Base-by-base conservation (phyloP, 2,329 filamentous ascomycete species). In the Colletotrichum scovillei region DNA sequence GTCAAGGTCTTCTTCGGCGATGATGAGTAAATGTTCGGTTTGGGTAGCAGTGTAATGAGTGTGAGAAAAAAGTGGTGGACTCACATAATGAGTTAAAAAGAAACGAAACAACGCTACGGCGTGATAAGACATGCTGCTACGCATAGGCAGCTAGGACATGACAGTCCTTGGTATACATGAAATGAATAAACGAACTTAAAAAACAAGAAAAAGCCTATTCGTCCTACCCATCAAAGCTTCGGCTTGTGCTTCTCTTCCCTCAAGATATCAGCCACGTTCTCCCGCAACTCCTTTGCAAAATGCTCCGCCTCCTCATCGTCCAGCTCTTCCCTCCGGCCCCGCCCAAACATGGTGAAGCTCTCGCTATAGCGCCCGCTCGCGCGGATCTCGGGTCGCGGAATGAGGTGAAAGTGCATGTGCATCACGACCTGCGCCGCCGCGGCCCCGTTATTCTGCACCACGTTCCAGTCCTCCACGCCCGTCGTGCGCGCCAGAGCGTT, bases 341-440 rank as follows among this genome's bases (percentile, higher is more conserved):
- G 84, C 1, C 94, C 94, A 84, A 96, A 96, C 93, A 95, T 95
- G 59, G 92, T 94, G 84, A 95, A 95, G 80, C 91, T 92, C 85
- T 89, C 87, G 72, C 89, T 89, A 77, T 84, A 85, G 59, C 84
- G 81, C 7, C 85, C 87, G 76, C 86, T 88, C 59, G 85, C 88
- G 76, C 85, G 86, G 71, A 89, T 89, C 83, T 93, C 91, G 0
- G 95, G 95, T 49, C 96, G 86, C 0, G 96, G 96, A 42, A 99
- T 97, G 65, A 98, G 89, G 78, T 99, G 97, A 81, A 97, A 98
- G 82, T 99, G 96, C 62, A 97, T 92, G 82, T 98, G 96, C 26
- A 93, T 93, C 2, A 98, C 95, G 19, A 98, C 95, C 84, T 98
- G 96, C 2, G 95, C 95, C 2, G 96, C 96, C 38, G 95, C 91